Evolutionary conservation across 2,329 filamentous ascomycete genomes (phyloP).

Genomic region (Diaporthe sp.): DNA sequence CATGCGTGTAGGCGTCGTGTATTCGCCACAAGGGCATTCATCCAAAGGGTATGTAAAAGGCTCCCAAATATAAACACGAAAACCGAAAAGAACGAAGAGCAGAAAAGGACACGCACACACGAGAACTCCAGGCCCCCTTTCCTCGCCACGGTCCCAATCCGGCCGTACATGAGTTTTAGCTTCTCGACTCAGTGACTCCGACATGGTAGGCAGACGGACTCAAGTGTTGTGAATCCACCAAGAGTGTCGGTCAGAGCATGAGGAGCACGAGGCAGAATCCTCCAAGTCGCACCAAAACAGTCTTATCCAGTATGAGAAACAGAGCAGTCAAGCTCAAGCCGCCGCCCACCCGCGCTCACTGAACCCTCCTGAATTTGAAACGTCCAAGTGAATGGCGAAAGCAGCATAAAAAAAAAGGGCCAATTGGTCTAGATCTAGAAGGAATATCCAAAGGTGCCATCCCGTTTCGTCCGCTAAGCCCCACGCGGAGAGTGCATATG

Average conservation of each 20-base stretch:
- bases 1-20: conserved; percentile 5
- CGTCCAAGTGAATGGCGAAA: conserved; percentile 1
- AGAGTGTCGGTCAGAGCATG: neutral
- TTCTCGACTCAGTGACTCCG: neutral
- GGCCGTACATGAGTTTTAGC: neutral
- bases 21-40: conserved; percentile 18
- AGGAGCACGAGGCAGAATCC: neutral
- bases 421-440: conserved; percentile 27
- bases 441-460: conserved; percentile 10
- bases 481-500: neutral
- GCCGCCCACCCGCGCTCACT: conserved; percentile 2
- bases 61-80: conserved; percentile 14
- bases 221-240: neutral
- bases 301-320: neutral
- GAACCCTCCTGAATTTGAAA: neutral
- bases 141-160: neutral
- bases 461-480: neutral
- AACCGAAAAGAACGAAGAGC: neutral
- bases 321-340: neutral
- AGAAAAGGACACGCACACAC: neutral
- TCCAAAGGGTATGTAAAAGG: neutral
- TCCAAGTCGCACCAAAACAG: neutral
- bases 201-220: too few species aligned
- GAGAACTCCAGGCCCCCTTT: neutral
- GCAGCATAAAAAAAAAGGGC: neutral